A percentile compares a stretch with the other conserved stretches of the same genome.
Conservation (phyloP, 495 filamentous ascomycete species). For the Penicillium herquei region DNA sequence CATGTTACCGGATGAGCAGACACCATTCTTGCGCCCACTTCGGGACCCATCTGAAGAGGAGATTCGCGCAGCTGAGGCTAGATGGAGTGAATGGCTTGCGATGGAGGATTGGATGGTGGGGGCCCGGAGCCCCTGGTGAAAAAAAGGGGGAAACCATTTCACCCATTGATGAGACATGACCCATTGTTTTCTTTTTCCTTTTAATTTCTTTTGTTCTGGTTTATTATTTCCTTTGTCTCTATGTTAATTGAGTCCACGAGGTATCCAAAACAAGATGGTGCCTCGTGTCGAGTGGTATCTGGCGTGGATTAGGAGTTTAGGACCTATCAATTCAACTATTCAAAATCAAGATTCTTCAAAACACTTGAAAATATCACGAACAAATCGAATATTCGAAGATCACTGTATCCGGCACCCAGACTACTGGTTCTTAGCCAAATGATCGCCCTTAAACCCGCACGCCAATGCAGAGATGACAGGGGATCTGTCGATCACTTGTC, state of each 20-base stretch:
- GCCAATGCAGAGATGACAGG: conserved; percentile 17
- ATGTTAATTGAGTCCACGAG: not conserved
- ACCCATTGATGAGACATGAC: conserved; percentile 24
- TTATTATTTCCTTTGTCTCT: conserved; percentile 11
- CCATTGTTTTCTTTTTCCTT: conserved; percentile 19
- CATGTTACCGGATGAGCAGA: conserved; percentile 70
- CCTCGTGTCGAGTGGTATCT: conserved; percentile 10
- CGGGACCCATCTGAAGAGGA: conserved; percentile 71
- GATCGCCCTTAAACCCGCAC: conserved; percentile 11
- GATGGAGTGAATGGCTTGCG: conserved; percentile 84
- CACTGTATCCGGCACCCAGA: not conserved
- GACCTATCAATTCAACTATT: not conserved
- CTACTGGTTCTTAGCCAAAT: conserved; percentile 1
- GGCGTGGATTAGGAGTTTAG: too few species aligned
- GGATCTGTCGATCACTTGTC: conserved; percentile 18
- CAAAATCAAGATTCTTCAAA: not conserved
- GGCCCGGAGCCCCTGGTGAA: conserved; percentile 51
- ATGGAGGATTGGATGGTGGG: conserved; percentile 98
- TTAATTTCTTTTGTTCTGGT: conserved; percentile 7
- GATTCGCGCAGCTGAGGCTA: conserved; percentile 74
- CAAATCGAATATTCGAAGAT: too few species aligned
- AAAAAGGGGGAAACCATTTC: conserved; percentile 1
- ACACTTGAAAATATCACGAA: not conserved
- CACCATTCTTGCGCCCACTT: conserved; percentile 81
- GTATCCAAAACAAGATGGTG: too few species aligned